These are phyloP conservation scores for Nitzschia inconspicua DNA, from an alignment of 108 stramenopile species.

Conservation along the genomic window DNA sequence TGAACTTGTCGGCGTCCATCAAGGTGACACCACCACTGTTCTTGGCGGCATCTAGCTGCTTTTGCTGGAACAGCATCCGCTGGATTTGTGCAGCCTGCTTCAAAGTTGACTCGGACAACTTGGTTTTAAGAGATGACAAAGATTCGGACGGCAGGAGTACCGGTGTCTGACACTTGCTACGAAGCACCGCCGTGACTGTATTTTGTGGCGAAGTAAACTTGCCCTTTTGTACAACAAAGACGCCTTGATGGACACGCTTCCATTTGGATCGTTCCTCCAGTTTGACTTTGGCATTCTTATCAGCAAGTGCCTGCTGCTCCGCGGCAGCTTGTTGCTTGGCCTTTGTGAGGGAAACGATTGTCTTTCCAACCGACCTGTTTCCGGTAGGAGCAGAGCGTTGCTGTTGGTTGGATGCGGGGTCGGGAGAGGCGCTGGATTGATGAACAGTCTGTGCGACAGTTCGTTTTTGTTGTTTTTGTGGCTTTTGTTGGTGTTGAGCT, in stretches of 20 bases:
- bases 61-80: neutral
- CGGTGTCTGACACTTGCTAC: slow-evolving; percentile 2
- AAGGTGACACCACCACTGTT: slow-evolving; percentile 32
- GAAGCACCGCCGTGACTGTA: slow-evolving; percentile 15
- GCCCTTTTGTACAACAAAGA: slow-evolving; percentile 54
- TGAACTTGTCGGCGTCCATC: slow-evolving; percentile 54
- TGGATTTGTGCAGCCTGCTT: neutral
- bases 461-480: slow-evolving; percentile 3
- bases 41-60: neutral
- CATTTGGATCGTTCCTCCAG: slow-evolving; percentile 39
- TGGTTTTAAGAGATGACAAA: neutral
- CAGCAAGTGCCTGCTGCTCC: slow-evolving; percentile 11
- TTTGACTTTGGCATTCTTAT: slow-evolving; percentile 9
- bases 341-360: slow-evolving; percentile 4
- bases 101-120: neutral
- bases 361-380: slow-evolving; percentile 10
- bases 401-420: slow-evolving; percentile 7
- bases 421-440: slow-evolving; percentile 2
- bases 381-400: too few relatives aligned
- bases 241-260: slow-evolving; percentile 47
- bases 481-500: slow-evolving; percentile 25
- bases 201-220: slow-evolving; percentile 27
- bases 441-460: neutral
- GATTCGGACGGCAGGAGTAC: neutral
- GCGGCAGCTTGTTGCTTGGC: slow-evolving; percentile 18